Percentiles rank a stretch among this genome's conserved stretches.
Evolutionary conservation across 352 stramenopile species (phyloP).

Genomic region (Globisporangium nodosum): DNA sequence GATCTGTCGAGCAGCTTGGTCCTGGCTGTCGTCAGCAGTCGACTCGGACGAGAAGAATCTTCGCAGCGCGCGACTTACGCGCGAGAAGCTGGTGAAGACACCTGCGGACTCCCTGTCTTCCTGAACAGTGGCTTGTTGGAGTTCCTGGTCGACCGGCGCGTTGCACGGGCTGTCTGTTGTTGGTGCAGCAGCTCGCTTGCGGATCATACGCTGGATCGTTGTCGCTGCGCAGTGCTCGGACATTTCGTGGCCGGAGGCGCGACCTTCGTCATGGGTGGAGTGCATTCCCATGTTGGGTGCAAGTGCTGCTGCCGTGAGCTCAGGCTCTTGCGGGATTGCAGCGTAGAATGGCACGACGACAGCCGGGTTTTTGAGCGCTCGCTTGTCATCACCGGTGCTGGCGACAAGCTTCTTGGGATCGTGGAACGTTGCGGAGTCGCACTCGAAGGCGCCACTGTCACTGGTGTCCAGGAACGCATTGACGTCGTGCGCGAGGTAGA

Average conservation of each 20-base stretch:
- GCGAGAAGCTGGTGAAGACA: not conserved
- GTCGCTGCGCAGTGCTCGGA: not conserved
- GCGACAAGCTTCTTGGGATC: not conserved
- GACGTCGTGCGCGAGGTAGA: not conserved
- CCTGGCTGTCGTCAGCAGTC: not conserved
- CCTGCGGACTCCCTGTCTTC: not conserved
- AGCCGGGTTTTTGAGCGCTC: not conserved
- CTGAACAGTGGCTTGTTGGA: not conserved
- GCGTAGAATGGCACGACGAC: not conserved
- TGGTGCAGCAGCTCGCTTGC: not conserved
- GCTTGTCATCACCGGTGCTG: not conserved
- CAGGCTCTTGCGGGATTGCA: not conserved
- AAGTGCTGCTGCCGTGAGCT: too few species aligned
- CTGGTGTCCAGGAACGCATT: not conserved
- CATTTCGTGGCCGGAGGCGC: not conserved
- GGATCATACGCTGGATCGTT: conserved; percentile 5
- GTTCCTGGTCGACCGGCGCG: not conserved
- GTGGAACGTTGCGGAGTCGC: not conserved
- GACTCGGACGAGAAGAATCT: not conserved
- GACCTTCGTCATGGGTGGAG: too few species aligned
- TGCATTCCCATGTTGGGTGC: too few species aligned
- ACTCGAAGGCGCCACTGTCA: not conserved
- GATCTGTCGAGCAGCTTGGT: not conserved
- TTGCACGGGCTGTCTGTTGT: not conserved
- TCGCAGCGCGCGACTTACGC: not conserved